A percentile compares a stretch with the other conserved stretches of the same genome.
Conservation (phyloP, 2,329 filamentous ascomycete species). For the Fusarium sp. region DNA sequence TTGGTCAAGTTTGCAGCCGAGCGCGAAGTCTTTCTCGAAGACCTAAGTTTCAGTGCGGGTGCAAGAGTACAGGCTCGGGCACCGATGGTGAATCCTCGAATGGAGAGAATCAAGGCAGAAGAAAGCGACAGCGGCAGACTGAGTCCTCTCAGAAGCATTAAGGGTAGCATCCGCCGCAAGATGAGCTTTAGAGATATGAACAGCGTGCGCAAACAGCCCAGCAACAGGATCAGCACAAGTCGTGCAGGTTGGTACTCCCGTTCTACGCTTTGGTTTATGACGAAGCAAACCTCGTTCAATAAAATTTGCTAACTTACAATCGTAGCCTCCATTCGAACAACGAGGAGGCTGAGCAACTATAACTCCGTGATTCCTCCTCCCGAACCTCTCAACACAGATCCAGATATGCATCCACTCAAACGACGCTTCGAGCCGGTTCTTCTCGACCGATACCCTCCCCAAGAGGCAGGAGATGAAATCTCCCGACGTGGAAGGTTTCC, state of each 20-base stretch:
- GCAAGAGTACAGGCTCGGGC: slow-evolving; percentile 77
- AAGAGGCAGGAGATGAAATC: slow-evolving; percentile 81
- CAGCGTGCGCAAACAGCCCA: slow-evolving; percentile 88
- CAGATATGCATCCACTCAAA: slow-evolving; percentile 95
- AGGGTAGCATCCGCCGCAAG: slow-evolving; percentile 91
- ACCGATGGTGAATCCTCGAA: slow-evolving; percentile 80
- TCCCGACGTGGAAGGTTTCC: slow-evolving; percentile 87
- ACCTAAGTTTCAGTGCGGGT: slow-evolving; percentile 88
- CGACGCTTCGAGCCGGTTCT: slow-evolving; percentile 96
- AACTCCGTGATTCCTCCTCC: slow-evolving; percentile 97
- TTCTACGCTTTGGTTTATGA: not conserved
- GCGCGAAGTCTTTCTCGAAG: slow-evolving; percentile 91
- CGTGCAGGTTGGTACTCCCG: slow-evolving; percentile 47
- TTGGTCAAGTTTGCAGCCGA: slow-evolving; percentile 96
- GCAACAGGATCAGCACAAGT: slow-evolving; percentile 68
- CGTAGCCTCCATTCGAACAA: slow-evolving; percentile 75
- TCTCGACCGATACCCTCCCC: slow-evolving; percentile 91
- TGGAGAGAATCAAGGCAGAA: slow-evolving; percentile 83
- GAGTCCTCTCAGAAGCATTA: slow-evolving; percentile 68
- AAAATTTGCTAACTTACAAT: slow-evolving; percentile 45
- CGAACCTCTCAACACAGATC: slow-evolving; percentile 87
- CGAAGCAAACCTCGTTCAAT: not conserved
- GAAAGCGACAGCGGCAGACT: slow-evolving; percentile 68
- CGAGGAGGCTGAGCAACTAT: slow-evolving; percentile 93
- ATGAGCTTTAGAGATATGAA: slow-evolving; percentile 96